A percentile compares a stretch with the other conserved stretches of the same genome.
Conservation (phyloP, 345 rosid genomes). For the Turritis glabra region DNA sequence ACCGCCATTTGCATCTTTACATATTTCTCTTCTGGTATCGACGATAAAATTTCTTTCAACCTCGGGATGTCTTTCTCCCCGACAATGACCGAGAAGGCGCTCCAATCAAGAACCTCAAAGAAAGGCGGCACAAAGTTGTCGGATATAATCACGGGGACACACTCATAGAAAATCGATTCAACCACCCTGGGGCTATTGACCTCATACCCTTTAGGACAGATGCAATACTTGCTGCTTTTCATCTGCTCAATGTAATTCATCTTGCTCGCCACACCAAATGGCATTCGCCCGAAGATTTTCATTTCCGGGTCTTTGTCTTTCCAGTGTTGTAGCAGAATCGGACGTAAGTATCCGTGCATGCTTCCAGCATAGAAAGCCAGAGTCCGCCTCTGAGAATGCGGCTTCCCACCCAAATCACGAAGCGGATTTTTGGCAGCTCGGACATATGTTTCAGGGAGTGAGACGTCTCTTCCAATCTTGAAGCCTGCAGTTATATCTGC, state of each 20-base stretch:
- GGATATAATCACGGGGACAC: conserved; percentile 84
- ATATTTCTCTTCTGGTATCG: conserved; percentile 72
- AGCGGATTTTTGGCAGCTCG: conserved; percentile 92
- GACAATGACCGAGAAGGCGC: conserved; percentile 63
- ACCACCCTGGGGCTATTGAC: conserved; percentile 97
- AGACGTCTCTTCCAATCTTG: conserved; percentile 93
- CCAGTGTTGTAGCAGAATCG: conserved; percentile 73
- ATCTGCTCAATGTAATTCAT: conserved; percentile 86
- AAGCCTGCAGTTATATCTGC: conserved; percentile 84
- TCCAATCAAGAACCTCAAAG: conserved; percentile 85
- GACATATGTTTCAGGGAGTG: conserved; percentile 93
- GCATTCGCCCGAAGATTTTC: conserved; percentile 83
- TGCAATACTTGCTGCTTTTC: conserved; percentile 92
- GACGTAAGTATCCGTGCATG: conserved; percentile 81
- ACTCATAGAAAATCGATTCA: conserved; percentile 85
- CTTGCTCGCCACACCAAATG: conserved; percentile 87
- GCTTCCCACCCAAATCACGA: conserved; percentile 88
- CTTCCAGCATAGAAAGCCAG: conserved; percentile 95
- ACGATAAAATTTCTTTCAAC: conserved; percentile 57
- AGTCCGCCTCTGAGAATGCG: conserved; percentile 58
- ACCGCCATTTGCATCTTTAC: conserved; percentile 71
- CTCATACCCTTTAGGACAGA: conserved; percentile 89
- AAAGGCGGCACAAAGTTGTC: conserved; percentile 93
- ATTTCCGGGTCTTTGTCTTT: conserved; percentile 81
- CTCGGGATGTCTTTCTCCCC: conserved; percentile 86